phyloP scores from a whole-genome alignment of 2,329 filamentous ascomycete species.

The Aspergillus sclerotialis region DNA sequence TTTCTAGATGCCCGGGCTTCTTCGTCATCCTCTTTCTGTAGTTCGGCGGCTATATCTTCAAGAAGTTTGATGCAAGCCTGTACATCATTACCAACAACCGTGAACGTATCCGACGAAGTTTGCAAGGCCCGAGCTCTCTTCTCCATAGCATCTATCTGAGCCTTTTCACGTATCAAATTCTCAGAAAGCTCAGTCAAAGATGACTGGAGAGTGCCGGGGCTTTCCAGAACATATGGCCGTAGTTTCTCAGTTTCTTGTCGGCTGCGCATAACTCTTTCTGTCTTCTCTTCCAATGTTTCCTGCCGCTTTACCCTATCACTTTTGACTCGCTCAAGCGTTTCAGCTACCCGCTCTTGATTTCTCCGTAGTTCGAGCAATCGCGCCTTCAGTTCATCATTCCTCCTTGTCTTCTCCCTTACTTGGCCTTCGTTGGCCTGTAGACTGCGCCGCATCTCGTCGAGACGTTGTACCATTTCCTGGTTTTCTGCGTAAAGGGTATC shows the following conservation, averaged over 20 bases:
- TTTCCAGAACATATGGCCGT: conserved; percentile 85
- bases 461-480: conserved; percentile 71
- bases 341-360: conserved; percentile 74
- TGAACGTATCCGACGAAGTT: conserved; percentile 85
- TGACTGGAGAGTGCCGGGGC: conserved; percentile 73
- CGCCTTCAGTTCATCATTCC: conserved; percentile 82
- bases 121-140: conserved; percentile 81
- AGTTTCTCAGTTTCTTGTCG: conserved; percentile 84
- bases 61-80: conserved; percentile 81
- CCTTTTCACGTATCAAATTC: conserved; percentile 68
- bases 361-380: conserved; percentile 71
- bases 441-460: conserved; percentile 75
- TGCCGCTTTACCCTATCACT: conserved; percentile 72
- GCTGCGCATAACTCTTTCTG: conserved; percentile 52
- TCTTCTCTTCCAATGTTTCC: conserved; percentile 46
- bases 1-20: conserved; percentile 71
- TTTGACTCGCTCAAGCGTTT: conserved; percentile 76
- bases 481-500: conserved; percentile 81
- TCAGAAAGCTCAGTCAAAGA: conserved; percentile 75
- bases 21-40: conserved; percentile 88
- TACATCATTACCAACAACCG: conserved; percentile 76
- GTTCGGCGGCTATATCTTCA: conserved; percentile 76
- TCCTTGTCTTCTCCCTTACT: conserved; percentile 73
- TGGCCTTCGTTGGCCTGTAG: conserved; percentile 73
- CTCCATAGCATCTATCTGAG: conserved; percentile 81